Evolutionary conservation across 768 basidiomycete species (phyloP), one percentile per base, ranked within the genome.

Genomic region (Solioccasus polychromus): DNA sequence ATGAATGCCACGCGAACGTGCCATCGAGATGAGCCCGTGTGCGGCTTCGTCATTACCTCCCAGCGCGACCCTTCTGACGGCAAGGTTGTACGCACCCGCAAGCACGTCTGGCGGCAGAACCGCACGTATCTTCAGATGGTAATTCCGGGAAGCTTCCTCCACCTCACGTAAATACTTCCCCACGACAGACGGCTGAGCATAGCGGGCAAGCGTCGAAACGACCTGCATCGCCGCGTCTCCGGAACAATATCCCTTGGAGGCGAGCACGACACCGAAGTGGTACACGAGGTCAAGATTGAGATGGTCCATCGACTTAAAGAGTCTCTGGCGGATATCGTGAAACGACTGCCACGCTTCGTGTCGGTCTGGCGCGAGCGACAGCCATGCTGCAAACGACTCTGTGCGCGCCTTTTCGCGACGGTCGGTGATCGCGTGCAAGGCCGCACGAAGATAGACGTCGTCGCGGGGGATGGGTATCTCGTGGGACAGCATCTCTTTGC

Each of bases 181-280:
- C 45, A 66, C 63, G 34, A 67, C 53, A 2, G 62, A 50, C 4
- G 66, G 63, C 5, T 59, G 45, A 3, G 74, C 68, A 58, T 72
- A 77, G 18, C 73, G 73, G 30, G 75, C 63, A 17, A 85, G 58
- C 4, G 62, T 59, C 2, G 71, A 66, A 25, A 78, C 47, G 39
- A 61, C 57, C 7, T 58, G 65, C 42, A 38, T 48, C 5, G 52
- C 50, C 11, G 50, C 51, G 4, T 32, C n/a, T 20, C 45, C 54
- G 40, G 39, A 32, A 34, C 40, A 39, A 45, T 74, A 75, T 0
- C 82, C 82, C 52, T 77, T 80, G 15, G 66, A 60, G 3, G 73
- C 73, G n/a, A 69, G 65, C 4, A 71, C 60, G 35, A 71, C 43
- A 17, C 71, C 77, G 39, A 80, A 76, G 12, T 60, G 66, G 44